A percentile compares a stretch with the other conserved stretches of the same genome.
Evolutionary conservation across 768 basidiomycete genomes (phyloP).

Genomic region (Cyathus striatus): DNA sequence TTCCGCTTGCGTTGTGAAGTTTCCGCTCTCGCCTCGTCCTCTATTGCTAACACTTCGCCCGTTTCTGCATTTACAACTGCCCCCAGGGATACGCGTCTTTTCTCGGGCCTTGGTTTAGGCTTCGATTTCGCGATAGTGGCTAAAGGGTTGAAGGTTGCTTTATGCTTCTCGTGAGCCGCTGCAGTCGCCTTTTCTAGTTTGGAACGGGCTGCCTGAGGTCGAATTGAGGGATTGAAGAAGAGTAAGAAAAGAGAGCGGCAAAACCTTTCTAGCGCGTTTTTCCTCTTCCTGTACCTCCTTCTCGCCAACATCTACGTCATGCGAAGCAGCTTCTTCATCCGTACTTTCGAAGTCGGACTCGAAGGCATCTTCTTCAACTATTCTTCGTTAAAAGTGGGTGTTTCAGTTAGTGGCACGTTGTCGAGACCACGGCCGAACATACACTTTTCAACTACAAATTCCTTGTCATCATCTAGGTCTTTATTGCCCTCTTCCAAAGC

Average conservation of each 20-base stretch:
- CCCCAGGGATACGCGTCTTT: constrained; percentile 51
- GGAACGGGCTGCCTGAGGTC: constrained; percentile 46
- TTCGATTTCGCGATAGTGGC: constrained; percentile 19
- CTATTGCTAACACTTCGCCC: constrained; percentile 53
- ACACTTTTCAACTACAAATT: constrained; percentile 69
- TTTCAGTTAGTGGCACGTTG: constrained; percentile 7
- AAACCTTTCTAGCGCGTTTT: constrained; percentile 42
- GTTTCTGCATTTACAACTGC: constrained; percentile 55
- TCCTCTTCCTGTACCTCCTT: constrained; percentile 58
- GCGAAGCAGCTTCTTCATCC: constrained; percentile 63
- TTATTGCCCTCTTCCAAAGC: constrained; percentile 47
- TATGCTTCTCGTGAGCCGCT: constrained; percentile 61
- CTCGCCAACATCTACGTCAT: constrained; percentile 53
- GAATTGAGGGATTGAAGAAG: too few relatives aligned
- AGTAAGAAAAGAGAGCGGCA: constrained; percentile 4
- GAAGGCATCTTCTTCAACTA: constrained; percentile 80
- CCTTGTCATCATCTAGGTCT: constrained; percentile 68
- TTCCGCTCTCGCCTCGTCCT: too few relatives aligned
- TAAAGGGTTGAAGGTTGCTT: constrained; percentile 63
- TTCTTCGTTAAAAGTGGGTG: constrained; percentile 3
- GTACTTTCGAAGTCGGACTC: constrained; percentile 85
- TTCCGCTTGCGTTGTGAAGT: constrained; percentile 37
- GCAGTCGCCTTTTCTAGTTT: constrained; percentile 61
- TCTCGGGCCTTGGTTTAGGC: constrained; percentile 21
- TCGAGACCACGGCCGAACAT: constrained; percentile 1